Conservation (phyloP, 2,329 filamentous ascomycete species). For the Biscogniauxia marginata region DNA sequence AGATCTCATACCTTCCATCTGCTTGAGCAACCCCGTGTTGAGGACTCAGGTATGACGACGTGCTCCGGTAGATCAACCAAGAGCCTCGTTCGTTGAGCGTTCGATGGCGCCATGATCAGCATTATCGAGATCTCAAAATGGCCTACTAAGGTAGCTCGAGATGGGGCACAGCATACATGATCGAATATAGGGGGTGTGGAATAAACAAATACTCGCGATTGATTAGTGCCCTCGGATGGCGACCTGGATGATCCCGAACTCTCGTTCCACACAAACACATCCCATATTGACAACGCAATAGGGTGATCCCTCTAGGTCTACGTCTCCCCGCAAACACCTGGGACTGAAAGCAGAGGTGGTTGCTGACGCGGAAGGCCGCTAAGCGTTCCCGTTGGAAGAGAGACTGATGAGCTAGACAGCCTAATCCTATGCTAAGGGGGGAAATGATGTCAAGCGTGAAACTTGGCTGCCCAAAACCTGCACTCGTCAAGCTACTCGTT, state of each 20-base stretch:
- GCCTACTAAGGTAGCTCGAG: background rate
- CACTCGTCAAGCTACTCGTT: background rate
- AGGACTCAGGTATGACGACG: background rate
- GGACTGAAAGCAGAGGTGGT: background rate
- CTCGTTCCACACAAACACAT: background rate
- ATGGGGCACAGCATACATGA: background rate
- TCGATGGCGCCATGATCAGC: background rate
- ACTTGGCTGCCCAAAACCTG: background rate
- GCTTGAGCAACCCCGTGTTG: background rate
- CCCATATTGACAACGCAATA: background rate
- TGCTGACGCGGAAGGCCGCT: background rate
- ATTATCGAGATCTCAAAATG: background rate
- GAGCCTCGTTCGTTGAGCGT: background rate
- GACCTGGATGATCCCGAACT: background rate
- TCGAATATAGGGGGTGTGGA: background rate
- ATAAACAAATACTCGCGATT: background rate
- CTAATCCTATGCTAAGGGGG: background rate
- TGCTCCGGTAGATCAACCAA: background rate
- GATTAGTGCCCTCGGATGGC: background rate
- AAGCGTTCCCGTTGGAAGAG: background rate
- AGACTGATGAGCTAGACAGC: background rate
- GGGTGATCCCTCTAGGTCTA: background rate
- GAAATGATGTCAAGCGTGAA: background rate
- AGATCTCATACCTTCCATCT: background rate
- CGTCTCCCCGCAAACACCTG: background rate